A percentile compares a stretch with the other conserved stretches of the same genome.
Conservation (phyloP, 768 basidiomycete species). For the Pleurotus cornucopiae region DNA sequence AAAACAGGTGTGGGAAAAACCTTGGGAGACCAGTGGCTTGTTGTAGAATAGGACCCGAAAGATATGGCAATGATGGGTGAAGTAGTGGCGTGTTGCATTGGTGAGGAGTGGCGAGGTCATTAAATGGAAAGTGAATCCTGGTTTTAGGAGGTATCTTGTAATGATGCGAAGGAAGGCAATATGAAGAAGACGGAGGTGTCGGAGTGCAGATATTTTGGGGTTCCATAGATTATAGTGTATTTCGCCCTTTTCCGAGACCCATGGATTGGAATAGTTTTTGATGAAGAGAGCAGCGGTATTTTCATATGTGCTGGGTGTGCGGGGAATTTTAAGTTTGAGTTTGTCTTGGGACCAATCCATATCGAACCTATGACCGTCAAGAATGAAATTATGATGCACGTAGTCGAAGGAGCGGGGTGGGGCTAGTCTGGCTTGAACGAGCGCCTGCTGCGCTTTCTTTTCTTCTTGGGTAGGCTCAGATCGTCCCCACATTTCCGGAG, state of each 20-base stretch:
- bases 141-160: background rate
- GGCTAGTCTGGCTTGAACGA: too few species aligned
- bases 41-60: background rate
- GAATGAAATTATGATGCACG: too few species aligned
- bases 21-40: background rate
- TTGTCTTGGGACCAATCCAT: too few species aligned
- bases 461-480: too few species aligned
- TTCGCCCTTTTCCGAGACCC: background rate
- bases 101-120: background rate
- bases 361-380: too few species aligned
- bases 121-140: background rate
- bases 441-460: too few species aligned
- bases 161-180: background rate
- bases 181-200: background rate
- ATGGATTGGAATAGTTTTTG: background rate
- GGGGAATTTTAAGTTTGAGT: too few species aligned
- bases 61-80: slow-evolving; percentile 3
- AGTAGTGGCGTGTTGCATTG: slow-evolving; percentile 2
- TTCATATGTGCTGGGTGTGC: too few species aligned
- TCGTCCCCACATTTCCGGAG: too few species aligned
- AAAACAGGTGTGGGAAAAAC: slow-evolving; percentile 2
- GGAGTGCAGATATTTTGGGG: background rate
- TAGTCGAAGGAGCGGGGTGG: too few species aligned
- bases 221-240: background rate
- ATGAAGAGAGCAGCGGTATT: background rate